Percentiles rank a stretch among this genome's conserved stretches.
Evolutionary conservation across 495 filamentous ascomycete species (phyloP).

Genomic region (Penicillium silybi): DNA sequence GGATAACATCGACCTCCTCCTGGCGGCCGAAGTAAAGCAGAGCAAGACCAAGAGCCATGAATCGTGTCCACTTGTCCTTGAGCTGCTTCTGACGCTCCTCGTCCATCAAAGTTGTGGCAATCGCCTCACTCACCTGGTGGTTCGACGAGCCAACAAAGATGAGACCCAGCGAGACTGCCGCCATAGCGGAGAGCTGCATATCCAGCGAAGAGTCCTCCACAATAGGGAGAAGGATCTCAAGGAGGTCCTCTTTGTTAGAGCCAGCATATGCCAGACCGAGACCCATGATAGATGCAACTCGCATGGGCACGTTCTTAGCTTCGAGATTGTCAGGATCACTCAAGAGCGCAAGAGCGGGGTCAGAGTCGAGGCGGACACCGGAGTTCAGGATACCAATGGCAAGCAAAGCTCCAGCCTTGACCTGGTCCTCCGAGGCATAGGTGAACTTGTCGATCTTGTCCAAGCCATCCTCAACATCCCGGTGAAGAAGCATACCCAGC

Average conservation of each 20-base stretch:
- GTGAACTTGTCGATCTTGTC: conserved; percentile 93
- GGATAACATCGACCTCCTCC: conserved; percentile 92
- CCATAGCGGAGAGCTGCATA: conserved; percentile 96
- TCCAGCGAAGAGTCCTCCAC: conserved; percentile 75
- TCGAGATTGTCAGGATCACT: conserved; percentile 71
- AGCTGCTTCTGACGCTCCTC: conserved; percentile 82
- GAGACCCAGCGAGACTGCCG: conserved; percentile 83
- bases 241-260: conserved; percentile 78
- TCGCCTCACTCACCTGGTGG: conserved; percentile 80
- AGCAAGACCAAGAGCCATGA: conserved; percentile 90
- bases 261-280: conserved; percentile 92
- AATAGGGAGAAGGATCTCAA: conserved; percentile 78
- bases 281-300: conserved; percentile 87
- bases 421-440: conserved; percentile 74
- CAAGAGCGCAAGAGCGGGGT: conserved; percentile 83
- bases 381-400: conserved; percentile 92
- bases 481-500: conserved; percentile 79
- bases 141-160: conserved; percentile 91
- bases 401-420: conserved; percentile 84
- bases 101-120: conserved; percentile 86
- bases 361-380: conserved; percentile 78
- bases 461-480: conserved; percentile 85
- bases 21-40: conserved; percentile 94
- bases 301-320: conserved; percentile 69
- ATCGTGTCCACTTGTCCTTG: conserved; percentile 96